Evolutionary conservation across 306 rosid species (phyloP), one percentile per base, ranked within the genome.

Genomic region (Inga leiocalycina): DNA sequence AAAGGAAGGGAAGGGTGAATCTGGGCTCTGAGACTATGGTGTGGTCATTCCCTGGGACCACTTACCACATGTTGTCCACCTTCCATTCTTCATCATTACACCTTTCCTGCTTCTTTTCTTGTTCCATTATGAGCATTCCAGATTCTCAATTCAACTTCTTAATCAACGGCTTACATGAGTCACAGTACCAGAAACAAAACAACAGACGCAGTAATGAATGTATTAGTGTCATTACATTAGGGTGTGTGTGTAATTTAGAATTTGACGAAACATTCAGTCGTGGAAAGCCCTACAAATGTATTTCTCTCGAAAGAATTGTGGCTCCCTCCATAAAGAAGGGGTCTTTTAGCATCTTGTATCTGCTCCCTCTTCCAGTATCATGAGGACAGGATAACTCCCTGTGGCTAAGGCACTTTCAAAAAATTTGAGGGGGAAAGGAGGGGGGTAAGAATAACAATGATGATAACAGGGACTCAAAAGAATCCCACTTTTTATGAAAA

Each of bases 291-390:
- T 37, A 17, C 11, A 17, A 37, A 17, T 37, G 73, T 20, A 56
- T 59, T 5, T 1, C 14, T 16, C 11, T 39, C 11, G n/a, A 39
- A 15, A 68, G 48, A 37, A 68, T 68, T 35, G 76, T 34, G 49
- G 19, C 17, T 66, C 22, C 41, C 14, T 13, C 35, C 41, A 64
- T 30, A 30, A 24, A 61, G 70, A 30, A 64, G 65, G 32, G 30
- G 32, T 57, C 27, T 20, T 22, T 57, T 8, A 57, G 56, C 56
- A 49, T 49, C 2, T 61, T 10, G 67, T 48, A 56, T 75, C 4
- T 16, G 75, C n/a, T 75, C 75, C 82, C 70, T 76, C 51, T 70
- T 76, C 64, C 39, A 70, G 76, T 69, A 41, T 54, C 17, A 30
- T 41, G 27, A 76, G 51, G 32, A 39, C 73, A 39, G 48, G 19